Conservation (phyloP, 169 alveolate genomes). For the Plasmodium vivax region DNA sequence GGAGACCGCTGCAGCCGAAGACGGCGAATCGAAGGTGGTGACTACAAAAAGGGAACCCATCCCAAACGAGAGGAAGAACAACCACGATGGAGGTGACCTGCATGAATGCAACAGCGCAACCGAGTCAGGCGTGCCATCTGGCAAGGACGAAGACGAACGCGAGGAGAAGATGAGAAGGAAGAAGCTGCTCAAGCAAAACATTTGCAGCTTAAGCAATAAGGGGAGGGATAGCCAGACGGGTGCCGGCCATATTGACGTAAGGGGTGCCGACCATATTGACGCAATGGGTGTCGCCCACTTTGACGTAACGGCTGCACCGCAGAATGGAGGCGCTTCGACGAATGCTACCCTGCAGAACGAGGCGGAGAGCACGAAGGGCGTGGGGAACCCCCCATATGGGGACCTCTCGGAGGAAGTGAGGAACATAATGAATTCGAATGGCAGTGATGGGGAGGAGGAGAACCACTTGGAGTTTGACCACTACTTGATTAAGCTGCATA, state of each 20-base stretch:
- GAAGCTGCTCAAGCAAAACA: conserved; percentile 32
- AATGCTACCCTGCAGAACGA: not conserved
- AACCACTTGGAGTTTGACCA: conserved; percentile 32
- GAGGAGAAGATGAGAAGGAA: conserved; percentile 39
- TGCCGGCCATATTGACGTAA: not conserved
- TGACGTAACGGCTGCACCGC: not conserved
- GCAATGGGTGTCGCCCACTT: too few relatives aligned
- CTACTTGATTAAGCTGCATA: conserved; percentile 24
- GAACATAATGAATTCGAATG: not conserved
- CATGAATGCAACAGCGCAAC: not conserved
- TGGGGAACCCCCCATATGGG: not conserved
- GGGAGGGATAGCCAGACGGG: not conserved
- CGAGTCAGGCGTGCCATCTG: not conserved
- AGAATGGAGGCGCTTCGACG: not conserved
- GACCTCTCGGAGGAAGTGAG: conserved; percentile 2
- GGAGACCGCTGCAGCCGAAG: not conserved
- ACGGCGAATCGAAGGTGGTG: not conserved
- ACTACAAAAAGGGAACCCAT: not conserved
- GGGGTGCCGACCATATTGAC: too few relatives aligned
- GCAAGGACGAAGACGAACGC: conserved; percentile 6
- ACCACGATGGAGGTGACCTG: not conserved
- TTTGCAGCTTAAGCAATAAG: conserved; percentile 25
- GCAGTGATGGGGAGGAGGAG: conserved; percentile 11
- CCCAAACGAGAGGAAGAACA: not conserved
- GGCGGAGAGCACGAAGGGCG: not conserved